Base-by-base conservation (phyloP, 805 yeast species). In the Spathaspora gorwiae region DNA sequence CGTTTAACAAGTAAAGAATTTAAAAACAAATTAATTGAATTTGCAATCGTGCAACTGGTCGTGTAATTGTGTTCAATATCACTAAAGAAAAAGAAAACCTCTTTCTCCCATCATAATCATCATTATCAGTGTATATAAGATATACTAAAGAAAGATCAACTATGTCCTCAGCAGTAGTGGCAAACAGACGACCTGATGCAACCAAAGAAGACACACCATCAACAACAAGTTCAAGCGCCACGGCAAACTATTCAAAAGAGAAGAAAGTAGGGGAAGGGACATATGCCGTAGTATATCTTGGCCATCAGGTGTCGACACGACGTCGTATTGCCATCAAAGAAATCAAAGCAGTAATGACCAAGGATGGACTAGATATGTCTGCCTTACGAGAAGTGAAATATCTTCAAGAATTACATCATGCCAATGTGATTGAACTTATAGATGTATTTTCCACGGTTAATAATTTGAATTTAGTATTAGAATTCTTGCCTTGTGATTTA, bases 211-310 rank as follows among this genome's bases (percentile, higher is more conserved):
- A 24, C 14, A 42, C 15, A 35, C 41, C 39, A 29, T 40, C 47
- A 7, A 37, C 39, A 29, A 32, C 33, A 26, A 12, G 13, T 19
- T 35, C 43, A 14, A 30, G 26, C n/a, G 12, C 42, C 19, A 51
- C 49, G 30, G 52, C 48, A 29, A 59, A 59, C 40, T 72, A 72
- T 54, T 61, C 75, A 29, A 72, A 72, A 46, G 96, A 90, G 46
- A 81, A 79, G 53, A 90, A 90, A 60, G 97, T 94, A 27, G 99
- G 99, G 60, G 99, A 94, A 68, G 99, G 99, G 66, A 94, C 99
- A 0, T 94, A 92, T 70, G 99, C 99, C 39, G 95, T 90, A 45
- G 99, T 94, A 6, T 89, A 83, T 57, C 73, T 90, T 12, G 98
- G 98, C 1, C 80, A 75, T 35, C 85, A 85, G 59, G 53, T 71